A percentile compares a stretch with the other conserved stretches of the same genome.
These are phyloP conservation scores for Pleodorina starrii DNA, from an alignment of 139 green algal species.

Conservation along the genomic window DNA sequence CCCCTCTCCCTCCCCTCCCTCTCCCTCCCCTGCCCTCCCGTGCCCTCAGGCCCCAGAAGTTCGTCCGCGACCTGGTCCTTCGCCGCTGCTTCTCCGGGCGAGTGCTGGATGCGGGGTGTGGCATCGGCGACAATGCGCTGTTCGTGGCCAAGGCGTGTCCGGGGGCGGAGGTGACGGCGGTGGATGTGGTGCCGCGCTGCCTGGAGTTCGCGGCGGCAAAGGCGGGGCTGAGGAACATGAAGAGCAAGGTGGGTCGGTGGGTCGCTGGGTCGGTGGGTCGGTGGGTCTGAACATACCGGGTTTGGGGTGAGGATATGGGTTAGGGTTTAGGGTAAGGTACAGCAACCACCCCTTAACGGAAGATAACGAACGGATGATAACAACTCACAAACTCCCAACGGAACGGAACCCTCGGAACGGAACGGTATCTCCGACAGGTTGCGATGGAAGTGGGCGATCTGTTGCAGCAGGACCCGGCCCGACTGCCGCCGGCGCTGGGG, in stretches of 20 bases:
- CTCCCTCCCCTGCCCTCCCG: not conserved
- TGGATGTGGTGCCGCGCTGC: slow-evolving; percentile 34
- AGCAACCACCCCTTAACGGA: too few relatives aligned
- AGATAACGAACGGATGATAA: too few relatives aligned
- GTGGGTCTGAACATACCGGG: too few relatives aligned
- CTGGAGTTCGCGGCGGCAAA: slow-evolving; percentile 34
- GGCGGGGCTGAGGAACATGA: not conserved
- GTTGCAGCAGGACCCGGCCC: not conserved
- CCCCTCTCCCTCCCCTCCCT: not conserved
- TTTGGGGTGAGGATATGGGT: too few relatives aligned
- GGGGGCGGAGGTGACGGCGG: not conserved
- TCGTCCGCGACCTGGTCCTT: slow-evolving; percentile 27
- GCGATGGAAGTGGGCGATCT: not conserved
- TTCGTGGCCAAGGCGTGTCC: slow-evolving; percentile 38
- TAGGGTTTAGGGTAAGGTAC: too few relatives aligned
- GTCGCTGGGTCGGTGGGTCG: too few relatives aligned
- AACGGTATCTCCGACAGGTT: too few relatives aligned
- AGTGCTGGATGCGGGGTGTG: slow-evolving; percentile 39
- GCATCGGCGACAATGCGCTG: slow-evolving; percentile 42
- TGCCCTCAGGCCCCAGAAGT: slow-evolving; percentile 39
- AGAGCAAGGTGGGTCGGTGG: not conserved
- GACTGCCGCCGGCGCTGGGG: not conserved
- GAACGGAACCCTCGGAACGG: too few relatives aligned
- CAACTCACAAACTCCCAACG: too few relatives aligned
- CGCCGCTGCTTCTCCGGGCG: slow-evolving; percentile 13